Conservation (phyloP, 1,284 basidiomycete genomes). For the Puccinia coronata region DNA sequence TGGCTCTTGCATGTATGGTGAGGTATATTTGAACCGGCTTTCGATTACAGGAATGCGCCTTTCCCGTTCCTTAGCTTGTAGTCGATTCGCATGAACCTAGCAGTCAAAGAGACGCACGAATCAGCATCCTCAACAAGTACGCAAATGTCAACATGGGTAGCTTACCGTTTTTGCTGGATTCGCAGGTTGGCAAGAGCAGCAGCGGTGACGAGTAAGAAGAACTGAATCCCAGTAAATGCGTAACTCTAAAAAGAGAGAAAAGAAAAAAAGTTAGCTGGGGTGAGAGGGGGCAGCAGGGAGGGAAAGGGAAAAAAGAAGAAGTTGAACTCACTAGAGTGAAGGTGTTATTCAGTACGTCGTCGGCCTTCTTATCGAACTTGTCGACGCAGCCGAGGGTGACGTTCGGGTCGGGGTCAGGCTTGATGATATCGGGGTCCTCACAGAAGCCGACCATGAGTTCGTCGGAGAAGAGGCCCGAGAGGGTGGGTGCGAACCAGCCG, state of each 20-base stretch:
- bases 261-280: not conserved
- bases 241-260: conserved; percentile 23
- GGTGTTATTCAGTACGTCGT: conserved; percentile 44
- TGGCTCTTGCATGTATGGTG: too few relatives aligned
- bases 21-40: too few relatives aligned
- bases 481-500: conserved; percentile 46
- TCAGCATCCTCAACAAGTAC: not conserved
- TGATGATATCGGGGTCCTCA: conserved; percentile 33
- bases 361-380: conserved; percentile 35
- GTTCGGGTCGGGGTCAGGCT: conserved; percentile 39
- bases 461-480: conserved; percentile 12
- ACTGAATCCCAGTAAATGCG: conserved; percentile 42
- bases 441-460: conserved; percentile 33
- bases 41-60: conserved; percentile 28
- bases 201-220: conserved; percentile 26
- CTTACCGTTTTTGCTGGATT: conserved; percentile 47
- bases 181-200: conserved; percentile 42
- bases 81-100: conserved; percentile 49
- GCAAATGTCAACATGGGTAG: not conserved
- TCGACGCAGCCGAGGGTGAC: conserved; percentile 41
- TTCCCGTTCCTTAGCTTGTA: conserved; percentile 46
- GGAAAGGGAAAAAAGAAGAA: not conserved
- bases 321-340: conserved; percentile 36
- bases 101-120: not conserved
- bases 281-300: not conserved